phyloP scores from a whole-genome alignment of 257 asterid species.

The Fraxinus americana region DNA sequence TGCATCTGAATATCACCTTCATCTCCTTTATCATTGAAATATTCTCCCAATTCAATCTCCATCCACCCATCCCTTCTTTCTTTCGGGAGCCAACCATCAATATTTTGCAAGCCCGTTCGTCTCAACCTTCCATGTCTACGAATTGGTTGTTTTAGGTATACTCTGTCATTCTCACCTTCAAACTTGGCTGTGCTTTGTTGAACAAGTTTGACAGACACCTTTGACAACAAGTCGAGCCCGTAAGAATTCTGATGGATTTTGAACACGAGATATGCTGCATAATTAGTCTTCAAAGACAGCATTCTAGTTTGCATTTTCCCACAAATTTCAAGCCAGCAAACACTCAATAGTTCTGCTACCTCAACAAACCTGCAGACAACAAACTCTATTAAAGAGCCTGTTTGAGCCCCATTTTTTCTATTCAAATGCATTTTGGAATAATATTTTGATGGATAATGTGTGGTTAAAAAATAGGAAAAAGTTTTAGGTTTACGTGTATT shows the following conservation, averaged over 20 bases:
- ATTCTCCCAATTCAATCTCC: constrained; percentile 37
- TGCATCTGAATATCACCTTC: constrained; percentile 15
- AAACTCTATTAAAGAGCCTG: too few relatives aligned
- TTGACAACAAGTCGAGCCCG: constrained; percentile 26
- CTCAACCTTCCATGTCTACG: background rate
- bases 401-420: too few relatives aligned
- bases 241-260: background rate
- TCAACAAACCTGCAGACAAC: constrained; percentile 55
- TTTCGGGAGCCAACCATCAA: background rate
- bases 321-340: constrained; percentile 48
- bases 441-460: too few relatives aligned
- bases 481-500: too few relatives aligned
- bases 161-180: background rate
- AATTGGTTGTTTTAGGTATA: constrained; percentile 15
- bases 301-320: constrained; percentile 28
- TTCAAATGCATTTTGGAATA: too few relatives aligned
- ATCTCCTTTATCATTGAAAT: constrained; percentile 27
- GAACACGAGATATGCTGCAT: constrained; percentile 34
- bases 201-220: constrained; percentile 24
- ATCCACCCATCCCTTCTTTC: constrained; percentile 34
- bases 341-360: constrained; percentile 45
- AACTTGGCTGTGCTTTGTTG: background rate
- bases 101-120: background rate
- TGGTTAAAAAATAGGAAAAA: too few relatives aligned
- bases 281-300: constrained; percentile 32